Conservation (phyloP, 108 stramenopile species). For the Fistulifera solaris region DNA sequence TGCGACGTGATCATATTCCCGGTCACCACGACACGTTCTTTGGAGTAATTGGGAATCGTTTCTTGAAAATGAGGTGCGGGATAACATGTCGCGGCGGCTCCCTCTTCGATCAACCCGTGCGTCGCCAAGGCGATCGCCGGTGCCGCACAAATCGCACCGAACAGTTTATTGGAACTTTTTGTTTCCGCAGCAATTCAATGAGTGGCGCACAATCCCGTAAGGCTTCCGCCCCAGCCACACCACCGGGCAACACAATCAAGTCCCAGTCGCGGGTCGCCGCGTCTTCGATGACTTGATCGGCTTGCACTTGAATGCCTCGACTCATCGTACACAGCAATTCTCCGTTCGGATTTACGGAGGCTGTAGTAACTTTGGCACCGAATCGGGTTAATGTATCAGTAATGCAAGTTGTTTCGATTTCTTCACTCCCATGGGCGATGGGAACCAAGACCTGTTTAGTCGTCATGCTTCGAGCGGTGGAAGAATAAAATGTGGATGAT, state of each 20-base stretch:
- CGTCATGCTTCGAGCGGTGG: not conserved
- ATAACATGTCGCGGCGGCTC: constrained; percentile 76
- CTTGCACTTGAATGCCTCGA: constrained; percentile 70
- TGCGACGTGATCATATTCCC: constrained; percentile 62
- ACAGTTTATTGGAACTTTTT: constrained; percentile 47
- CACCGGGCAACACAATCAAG: constrained; percentile 70
- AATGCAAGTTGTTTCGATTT: constrained; percentile 95
- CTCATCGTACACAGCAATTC: constrained; percentile 80
- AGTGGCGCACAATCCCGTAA: constrained; percentile 62
- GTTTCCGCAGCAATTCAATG: constrained; percentile 58
- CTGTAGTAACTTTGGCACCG: constrained; percentile 85
- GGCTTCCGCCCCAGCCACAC: constrained; percentile 75
- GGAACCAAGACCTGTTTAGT: constrained; percentile 88
- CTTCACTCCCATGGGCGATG: constrained; percentile 91
- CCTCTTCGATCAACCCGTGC: constrained; percentile 54
- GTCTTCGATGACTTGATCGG: constrained; percentile 78
- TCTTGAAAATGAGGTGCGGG: constrained; percentile 69
- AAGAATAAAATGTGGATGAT: too few relatives aligned
- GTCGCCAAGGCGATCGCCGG: constrained; percentile 78
- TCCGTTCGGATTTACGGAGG: constrained; percentile 75
- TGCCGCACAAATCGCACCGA: constrained; percentile 82
- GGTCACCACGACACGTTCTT: constrained; percentile 57
- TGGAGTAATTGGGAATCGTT: constrained; percentile 33
- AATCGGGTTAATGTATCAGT: constrained; percentile 88
- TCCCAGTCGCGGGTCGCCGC: constrained; percentile 79